A percentile compares a stretch with the other conserved stretches of the same genome.
Conservation (phyloP, 306 rosid genomes). For the Corylus heterophylla region DNA sequence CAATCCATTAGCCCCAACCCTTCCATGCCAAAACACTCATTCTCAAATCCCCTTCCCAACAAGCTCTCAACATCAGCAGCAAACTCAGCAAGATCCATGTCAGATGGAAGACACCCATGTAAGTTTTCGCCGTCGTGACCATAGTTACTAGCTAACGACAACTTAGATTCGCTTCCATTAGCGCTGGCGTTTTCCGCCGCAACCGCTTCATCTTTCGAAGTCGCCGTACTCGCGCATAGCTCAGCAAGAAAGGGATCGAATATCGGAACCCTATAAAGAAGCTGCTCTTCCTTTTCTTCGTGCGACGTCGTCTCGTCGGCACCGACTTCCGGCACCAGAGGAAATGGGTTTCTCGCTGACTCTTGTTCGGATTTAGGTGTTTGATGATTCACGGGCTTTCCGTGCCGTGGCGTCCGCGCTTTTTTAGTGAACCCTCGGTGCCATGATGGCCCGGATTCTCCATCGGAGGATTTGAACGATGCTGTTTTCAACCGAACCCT, state of each 20-base stretch:
- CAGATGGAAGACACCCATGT: slow-evolving; percentile 58
- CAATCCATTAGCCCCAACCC: slow-evolving; percentile 64
- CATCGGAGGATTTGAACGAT: slow-evolving; percentile 29
- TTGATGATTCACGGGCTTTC: slow-evolving; percentile 26
- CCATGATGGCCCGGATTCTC: slow-evolving; percentile 50
- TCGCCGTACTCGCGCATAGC: slow-evolving; percentile 25
- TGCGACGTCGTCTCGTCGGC: slow-evolving; percentile 56
- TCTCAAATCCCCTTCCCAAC: slow-evolving; percentile 68
- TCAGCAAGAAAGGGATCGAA: slow-evolving; percentile 62
- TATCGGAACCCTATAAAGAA: slow-evolving; percentile 74
- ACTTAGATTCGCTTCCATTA: slow-evolving; percentile 13
- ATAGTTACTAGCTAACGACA: not conserved
- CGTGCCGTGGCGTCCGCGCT: slow-evolving; percentile 72
- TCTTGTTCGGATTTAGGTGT: slow-evolving; percentile 11
- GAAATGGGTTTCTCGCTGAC: slow-evolving; percentile 36
- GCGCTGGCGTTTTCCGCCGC: slow-evolving; percentile 4
- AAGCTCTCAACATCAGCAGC: slow-evolving; percentile 93
- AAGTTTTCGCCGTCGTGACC: slow-evolving; percentile 33
- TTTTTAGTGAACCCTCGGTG: slow-evolving; percentile 66
- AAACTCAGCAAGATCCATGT: slow-evolving; percentile 72
- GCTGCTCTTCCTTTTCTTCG: slow-evolving; percentile 72
- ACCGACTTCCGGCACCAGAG: slow-evolving; percentile 65
- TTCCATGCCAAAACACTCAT: slow-evolving; percentile 77
- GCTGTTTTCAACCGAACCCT: slow-evolving; percentile 67
- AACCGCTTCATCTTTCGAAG: slow-evolving; percentile 24